phyloP scores from a whole-genome alignment of 768 basidiomycete species.

The Butyriboletus loyo region DNA sequence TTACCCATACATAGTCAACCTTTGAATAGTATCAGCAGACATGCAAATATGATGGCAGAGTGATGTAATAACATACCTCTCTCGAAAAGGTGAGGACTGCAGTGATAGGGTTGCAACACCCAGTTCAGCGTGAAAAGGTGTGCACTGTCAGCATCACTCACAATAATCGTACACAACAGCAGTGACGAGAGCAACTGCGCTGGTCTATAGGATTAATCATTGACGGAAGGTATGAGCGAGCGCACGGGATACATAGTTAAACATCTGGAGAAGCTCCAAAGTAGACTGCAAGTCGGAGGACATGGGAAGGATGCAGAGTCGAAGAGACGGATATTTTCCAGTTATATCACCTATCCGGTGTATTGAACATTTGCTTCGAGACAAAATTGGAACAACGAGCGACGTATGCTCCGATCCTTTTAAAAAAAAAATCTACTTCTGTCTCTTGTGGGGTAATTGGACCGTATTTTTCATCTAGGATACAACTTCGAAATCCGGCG shows the following conservation, averaged over 20 bases:
- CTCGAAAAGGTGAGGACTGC: conserved; percentile 1
- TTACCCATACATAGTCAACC: conserved; percentile 16
- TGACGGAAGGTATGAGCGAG: not conserved
- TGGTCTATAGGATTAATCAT: not conserved
- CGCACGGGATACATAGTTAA: not conserved
- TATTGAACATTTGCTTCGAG: no score
- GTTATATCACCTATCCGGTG: no score
- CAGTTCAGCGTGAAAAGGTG: not conserved
- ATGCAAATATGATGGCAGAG: rapidly evolving
- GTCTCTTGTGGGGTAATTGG: no score
- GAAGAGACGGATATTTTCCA: not conserved
- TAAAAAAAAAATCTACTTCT: no score
- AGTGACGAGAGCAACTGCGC: not conserved
- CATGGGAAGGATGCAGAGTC: not conserved
- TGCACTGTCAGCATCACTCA: not conserved
- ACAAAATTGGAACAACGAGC: no score
- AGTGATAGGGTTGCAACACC: not conserved
- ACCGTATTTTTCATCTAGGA: no score
- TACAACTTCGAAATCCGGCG: conserved; percentile 1
- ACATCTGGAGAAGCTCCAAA: not conserved
- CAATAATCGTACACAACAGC: conserved; percentile 6
- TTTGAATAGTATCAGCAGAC: not conserved
- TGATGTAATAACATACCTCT: not conserved
- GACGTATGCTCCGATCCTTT: no score
- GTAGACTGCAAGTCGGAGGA: not conserved